phyloP scores from a whole-genome alignment of 2,329 filamentous ascomycete genomes.

The Aspergillus persii region DNA sequence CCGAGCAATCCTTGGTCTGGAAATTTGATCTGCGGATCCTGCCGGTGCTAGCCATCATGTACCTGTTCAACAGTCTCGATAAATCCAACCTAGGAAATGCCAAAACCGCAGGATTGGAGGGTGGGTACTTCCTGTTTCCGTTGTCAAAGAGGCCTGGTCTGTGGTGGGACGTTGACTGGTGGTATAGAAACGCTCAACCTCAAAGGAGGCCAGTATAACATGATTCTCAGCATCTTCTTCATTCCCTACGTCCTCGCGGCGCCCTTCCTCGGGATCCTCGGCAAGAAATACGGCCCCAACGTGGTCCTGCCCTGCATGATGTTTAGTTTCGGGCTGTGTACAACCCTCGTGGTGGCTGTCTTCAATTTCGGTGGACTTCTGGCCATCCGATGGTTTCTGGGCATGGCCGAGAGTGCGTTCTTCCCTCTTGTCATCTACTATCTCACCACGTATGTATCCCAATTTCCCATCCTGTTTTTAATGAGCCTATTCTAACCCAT shows the following conservation, averaged over 20 bases:
- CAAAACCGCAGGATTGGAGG: constrained; percentile 25
- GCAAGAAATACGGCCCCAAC: constrained; percentile 28
- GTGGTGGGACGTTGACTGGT: too few species aligned
- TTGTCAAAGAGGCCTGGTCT: too few species aligned
- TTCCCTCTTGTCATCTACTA: constrained; percentile 30
- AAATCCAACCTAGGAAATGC: constrained; percentile 40
- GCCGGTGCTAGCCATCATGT: constrained; percentile 56
- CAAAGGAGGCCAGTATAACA: constrained; percentile 26
- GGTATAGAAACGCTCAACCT: constrained; percentile 20
- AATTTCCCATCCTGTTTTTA: too few species aligned
- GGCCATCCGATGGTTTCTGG: constrained; percentile 28
- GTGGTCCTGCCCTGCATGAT: constrained; percentile 28
- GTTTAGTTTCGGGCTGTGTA: constrained; percentile 24
- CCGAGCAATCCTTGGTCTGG: constrained; percentile 46
- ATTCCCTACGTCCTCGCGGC: constrained; percentile 29
- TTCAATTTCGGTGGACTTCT: constrained; percentile 26
- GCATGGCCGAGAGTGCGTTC: constrained; percentile 29
- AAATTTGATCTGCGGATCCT: constrained; percentile 49
- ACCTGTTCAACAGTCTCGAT: constrained; percentile 50
- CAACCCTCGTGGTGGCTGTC: constrained; percentile 20
- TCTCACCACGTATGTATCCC: constrained; percentile 10
- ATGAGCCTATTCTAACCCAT: neutral
- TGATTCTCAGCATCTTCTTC: constrained; percentile 28
- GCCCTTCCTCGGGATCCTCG: constrained; percentile 25
- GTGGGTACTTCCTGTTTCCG: constrained; percentile 1